Evolutionary conservation across 208 protist genomes (phyloP).

Genomic region (Wallacemonas sp.): DNA sequence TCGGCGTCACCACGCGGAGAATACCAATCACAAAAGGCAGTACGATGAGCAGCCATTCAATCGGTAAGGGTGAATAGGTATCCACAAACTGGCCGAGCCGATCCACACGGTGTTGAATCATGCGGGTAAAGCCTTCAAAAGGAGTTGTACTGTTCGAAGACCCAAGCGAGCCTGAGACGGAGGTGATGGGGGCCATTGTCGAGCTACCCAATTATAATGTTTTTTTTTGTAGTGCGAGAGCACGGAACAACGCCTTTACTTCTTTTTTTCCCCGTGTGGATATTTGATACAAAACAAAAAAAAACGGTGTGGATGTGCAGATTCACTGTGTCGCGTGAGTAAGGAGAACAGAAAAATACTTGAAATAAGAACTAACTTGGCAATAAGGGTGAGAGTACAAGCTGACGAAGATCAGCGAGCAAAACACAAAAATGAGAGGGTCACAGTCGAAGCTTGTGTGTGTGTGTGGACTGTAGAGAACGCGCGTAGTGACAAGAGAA

Average conservation of each 20-base stretch:
- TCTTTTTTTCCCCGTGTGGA: too few relatives aligned
- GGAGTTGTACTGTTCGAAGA: neutral
- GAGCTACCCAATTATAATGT: too few relatives aligned
- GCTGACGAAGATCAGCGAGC: slow-evolving; percentile 3
- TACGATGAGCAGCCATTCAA: slow-evolving; percentile 27
- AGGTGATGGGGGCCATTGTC: slow-evolving; percentile 3
- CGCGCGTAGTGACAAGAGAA: too few relatives aligned
- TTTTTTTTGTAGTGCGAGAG: too few relatives aligned
- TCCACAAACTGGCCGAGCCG: slow-evolving; percentile 20
- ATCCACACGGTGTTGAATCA: slow-evolving; percentile 19
- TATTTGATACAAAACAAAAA: slow-evolving; percentile 14
- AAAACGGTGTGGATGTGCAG: slow-evolving; percentile 8
- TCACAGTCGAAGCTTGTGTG: neutral
- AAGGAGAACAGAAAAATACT: too few relatives aligned
- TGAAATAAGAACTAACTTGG: too few relatives aligned
- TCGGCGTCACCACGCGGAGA: slow-evolving; percentile 25
- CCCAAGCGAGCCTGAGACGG: slow-evolving; percentile 9
- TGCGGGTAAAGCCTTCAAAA: neutral
- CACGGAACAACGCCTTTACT: neutral
- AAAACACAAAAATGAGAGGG: slow-evolving; percentile 10
- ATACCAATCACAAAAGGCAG: slow-evolving; percentile 26
- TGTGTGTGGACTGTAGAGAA: neutral
- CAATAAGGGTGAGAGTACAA: slow-evolving; percentile 4
- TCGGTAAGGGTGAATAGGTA: slow-evolving; percentile 16
- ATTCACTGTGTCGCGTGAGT: neutral